Base-by-base conservation (phyloP, 495 filamentous ascomycete species). In the Penicillium chermesinum region DNA sequence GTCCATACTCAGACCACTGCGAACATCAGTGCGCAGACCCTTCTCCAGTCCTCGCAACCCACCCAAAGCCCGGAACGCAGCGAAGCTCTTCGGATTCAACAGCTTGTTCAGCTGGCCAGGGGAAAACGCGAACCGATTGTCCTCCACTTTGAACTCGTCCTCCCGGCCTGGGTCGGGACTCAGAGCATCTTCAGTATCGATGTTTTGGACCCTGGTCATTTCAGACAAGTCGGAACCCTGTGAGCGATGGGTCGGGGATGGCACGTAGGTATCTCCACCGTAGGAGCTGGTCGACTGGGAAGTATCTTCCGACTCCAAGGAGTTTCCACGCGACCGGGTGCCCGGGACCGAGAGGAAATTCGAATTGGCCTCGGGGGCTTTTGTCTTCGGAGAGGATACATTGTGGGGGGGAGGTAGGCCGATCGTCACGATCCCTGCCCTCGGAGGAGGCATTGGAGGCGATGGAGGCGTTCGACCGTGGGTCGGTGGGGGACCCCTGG, bases 391-490 rank as follows among this genome's bases (percentile, higher is more conserved):
- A 12, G 86, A 91, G 5, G 88, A 91, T 42, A 95, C 67, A 68
- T 96, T 94, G 65, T 95, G 90, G 0, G 89, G n/a, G 86, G 36
- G 89, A 95, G 0, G 85, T 89, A n/a, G 89, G 90, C 44, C 88
- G 74, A 59, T 84, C 87, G 47, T 62, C 85, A 57, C 72, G 78
- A 53, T 89, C 84, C 52, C 74, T 77, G 58, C 77, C 81, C 49
- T 95, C 88, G 38, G 88, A 88, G 3, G 87, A 89, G 43, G 71
- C 73, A 25, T 80, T 74, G 16, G 72, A 75, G 42, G 81, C 78
- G 32, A 83, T 67, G 30, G 67, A 71, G 5, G 58, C 72, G 0
- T 77, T 67, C 19, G 70, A 73, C 43, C 81, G 79, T 39, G 78
- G 59, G 42, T 91, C 85, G 7, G 78, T 73, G 37, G 80, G 71